Conservation (phyloP, 176 grass and related monocot species). For the Calamus simplicifolius region DNA sequence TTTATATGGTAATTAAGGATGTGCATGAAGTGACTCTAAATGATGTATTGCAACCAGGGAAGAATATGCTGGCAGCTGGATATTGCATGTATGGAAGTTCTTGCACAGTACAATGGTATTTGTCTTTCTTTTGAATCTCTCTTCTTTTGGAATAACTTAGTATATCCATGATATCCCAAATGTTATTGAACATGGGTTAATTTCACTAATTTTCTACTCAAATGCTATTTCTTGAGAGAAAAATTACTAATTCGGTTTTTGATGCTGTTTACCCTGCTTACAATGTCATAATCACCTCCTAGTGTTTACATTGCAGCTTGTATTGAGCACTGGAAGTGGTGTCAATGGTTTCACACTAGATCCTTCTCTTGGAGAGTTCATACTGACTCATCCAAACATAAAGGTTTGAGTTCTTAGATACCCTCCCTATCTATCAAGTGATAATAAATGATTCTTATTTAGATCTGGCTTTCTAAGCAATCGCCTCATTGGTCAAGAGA, state of each 20-base stretch:
- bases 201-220: too few species aligned
- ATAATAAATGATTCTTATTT: too few species aligned
- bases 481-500: too few species aligned
- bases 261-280: too few species aligned
- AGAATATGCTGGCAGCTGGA: constrained; percentile 84
- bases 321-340: constrained; percentile 76
- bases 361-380: constrained; percentile 98
- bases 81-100: constrained; percentile 99
- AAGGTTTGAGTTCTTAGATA: constrained; percentile 34
- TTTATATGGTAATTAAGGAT: constrained; percentile 85
- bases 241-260: too few species aligned
- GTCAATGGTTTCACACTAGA: constrained; percentile 96
- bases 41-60: constrained; percentile 82
- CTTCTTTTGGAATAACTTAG: neutral
- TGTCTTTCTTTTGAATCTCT: neutral
- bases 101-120: constrained; percentile 60
- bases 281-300: too few species aligned
- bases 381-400: constrained; percentile 89
- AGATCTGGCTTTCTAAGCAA: too few species aligned
- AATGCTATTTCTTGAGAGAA: too few species aligned
- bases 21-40: constrained; percentile 43
- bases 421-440: too few species aligned
- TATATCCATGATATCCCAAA: too few species aligned
- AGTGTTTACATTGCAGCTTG: constrained; percentile 36
- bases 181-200: too few species aligned